Conservation (phyloP, 2,329 filamentous ascomycete genomes). For the Whalleya microplaca region DNA sequence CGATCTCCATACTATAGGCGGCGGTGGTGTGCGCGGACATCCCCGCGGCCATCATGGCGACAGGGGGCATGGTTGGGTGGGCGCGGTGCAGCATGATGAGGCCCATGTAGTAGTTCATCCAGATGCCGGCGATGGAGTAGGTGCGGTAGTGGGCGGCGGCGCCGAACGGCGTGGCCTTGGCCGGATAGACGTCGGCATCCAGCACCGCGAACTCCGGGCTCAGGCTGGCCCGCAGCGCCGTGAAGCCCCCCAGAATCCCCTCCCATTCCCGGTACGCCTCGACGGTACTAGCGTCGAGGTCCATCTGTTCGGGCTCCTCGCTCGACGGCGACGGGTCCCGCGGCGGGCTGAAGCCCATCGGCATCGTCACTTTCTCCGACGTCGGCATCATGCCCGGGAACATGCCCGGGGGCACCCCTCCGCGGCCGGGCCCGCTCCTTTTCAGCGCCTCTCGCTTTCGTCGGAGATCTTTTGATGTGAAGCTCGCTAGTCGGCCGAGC, state of each 20-base stretch:
- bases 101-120: constrained; percentile 85
- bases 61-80: constrained; percentile 89
- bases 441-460: constrained; percentile 75
- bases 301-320: constrained; percentile 54
- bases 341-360: constrained; percentile 59
- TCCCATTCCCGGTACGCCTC: constrained; percentile 80
- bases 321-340: constrained; percentile 46
- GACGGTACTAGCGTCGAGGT: constrained; percentile 67
- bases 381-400: constrained; percentile 62
- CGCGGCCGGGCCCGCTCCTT: constrained; percentile 59
- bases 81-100: constrained; percentile 80
- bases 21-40: constrained; percentile 75
- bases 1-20: constrained; percentile 73
- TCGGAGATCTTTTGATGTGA: constrained; percentile 74
- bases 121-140: constrained; percentile 84
- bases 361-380: constrained; percentile 52
- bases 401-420: constrained; percentile 45
- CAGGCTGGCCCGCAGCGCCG: constrained; percentile 66
- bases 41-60: constrained; percentile 84
- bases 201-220: constrained; percentile 79
- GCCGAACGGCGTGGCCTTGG: constrained; percentile 78
- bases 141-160: constrained; percentile 80
- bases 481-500: constrained; percentile 78
- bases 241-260: constrained; percentile 71
- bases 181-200: constrained; percentile 64